Base-by-base conservation (phyloP, 805 yeast species). In the Kuraishia piskuri region DNA sequence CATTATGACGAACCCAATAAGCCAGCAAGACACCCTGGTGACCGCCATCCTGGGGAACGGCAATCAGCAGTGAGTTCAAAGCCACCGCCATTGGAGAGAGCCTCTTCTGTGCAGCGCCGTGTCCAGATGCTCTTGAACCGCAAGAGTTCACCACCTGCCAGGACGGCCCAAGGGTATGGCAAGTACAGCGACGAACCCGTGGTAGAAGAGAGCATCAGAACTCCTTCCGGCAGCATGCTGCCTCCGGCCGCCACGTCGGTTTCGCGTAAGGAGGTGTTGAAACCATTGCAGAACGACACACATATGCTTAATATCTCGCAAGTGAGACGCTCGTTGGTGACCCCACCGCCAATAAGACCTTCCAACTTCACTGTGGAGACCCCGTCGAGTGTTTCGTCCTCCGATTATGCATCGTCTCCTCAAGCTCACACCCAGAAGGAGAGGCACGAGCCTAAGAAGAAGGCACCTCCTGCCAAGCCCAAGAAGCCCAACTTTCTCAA, bases 151-250 rank as follows among this genome's bases (percentile, higher is more conserved):
- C 77, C 79, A 12, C 78, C 78, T 2, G 63, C 69, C 19, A 84
- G 79, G 59, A 83, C 92, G 0, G 96, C 96, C 0, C 67, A 74
- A 4, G 96, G 96, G 0, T 90, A 90, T 66, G 96, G 96, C 7
- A 80, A 81, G 63, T 88, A 78, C 63, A 83, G 91, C 0, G 84
- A 77, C 50, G 31, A 50, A 12, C 57, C 58, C 7, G 31, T 24
- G 24, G 37, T 47, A 31, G 24, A 44, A n/a, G 17, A 14, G 17
- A 53, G 20, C 48, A 17, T 21, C 19, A 45, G 19, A 7, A 22
- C 37, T 9, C 10, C 45, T 26, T 26, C 47, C 44, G 12, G 25
- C 22, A 4, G 51, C 14, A 48, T 48, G 37, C 57, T 49, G 23
- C 48, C 24, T 2, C 31, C 45, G 25, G 17, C 24, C 31, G 49